These are phyloP conservation scores for Inonotus hispidus DNA, from an alignment of 1,284 basidiomycete genomes.

Conservation along the genomic window DNA sequence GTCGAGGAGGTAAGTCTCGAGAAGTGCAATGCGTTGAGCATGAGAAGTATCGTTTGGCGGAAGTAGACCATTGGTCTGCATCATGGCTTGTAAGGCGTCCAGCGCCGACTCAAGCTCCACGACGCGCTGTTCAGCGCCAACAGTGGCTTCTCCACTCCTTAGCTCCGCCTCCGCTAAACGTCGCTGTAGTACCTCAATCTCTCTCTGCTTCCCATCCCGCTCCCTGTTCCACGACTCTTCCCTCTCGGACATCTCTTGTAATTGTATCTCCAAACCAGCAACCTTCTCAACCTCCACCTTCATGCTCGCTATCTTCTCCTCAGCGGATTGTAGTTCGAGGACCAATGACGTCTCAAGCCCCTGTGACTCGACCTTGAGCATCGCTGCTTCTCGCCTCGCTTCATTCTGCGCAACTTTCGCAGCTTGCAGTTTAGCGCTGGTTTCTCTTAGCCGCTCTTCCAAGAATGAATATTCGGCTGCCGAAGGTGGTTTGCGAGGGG, in stretches of 20 bases:
- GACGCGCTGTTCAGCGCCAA: conserved; percentile 43
- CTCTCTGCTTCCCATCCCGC: conserved; percentile 36
- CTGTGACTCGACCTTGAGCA: conserved; percentile 57
- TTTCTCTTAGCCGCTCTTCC: conserved; percentile 55
- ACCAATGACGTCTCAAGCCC: conserved; percentile 56
- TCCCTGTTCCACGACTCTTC: conserved; percentile 53
- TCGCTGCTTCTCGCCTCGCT: conserved; percentile 52
- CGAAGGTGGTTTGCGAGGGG: conserved; percentile 31
- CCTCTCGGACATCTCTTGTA: conserved; percentile 45
- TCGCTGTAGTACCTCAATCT: conserved; percentile 42
- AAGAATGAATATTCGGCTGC: conserved; percentile 38
- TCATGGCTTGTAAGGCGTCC: conserved; percentile 40
- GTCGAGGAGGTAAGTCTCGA: conserved; percentile 51
- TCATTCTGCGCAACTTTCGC: conserved; percentile 58
- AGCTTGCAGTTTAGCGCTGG: conserved; percentile 47
- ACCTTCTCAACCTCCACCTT: conserved; percentile 31
- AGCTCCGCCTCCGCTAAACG: conserved; percentile 42
- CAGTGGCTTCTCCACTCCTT: conserved; percentile 35
- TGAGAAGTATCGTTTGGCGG: conserved; percentile 47
- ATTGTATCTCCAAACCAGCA: conserved; percentile 45
- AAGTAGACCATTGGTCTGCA: conserved; percentile 49
- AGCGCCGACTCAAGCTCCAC: conserved; percentile 49
- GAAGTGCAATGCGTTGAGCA: conserved; percentile 43
- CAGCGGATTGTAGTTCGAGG: conserved; percentile 58
- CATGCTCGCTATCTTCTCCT: conserved; percentile 34